Evolutionary conservation across 129 eudicot species (phyloP).

Genomic region (Centrapalus pauciflorus): DNA sequence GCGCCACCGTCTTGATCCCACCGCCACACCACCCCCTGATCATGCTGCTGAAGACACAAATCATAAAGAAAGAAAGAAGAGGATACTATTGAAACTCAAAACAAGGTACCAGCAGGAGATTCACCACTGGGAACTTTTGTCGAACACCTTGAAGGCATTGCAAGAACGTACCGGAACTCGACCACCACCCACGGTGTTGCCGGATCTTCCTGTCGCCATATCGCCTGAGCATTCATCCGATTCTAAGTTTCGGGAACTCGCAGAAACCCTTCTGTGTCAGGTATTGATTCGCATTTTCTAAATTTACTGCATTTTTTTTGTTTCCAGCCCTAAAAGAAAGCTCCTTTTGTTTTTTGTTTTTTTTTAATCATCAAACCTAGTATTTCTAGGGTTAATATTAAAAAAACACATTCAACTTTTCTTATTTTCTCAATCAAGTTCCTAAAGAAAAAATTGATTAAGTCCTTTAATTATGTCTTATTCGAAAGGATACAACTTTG

Average conservation of each 20-base stretch:
- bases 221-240: slow-evolving; percentile 5
- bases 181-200: neutral
- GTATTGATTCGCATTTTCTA: slow-evolving; percentile 17
- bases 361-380: too few relatives aligned
- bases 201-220: neutral
- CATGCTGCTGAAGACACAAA: slow-evolving; percentile 38
- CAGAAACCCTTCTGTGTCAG: slow-evolving; percentile 42
- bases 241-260: slow-evolving; percentile 11
- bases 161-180: slow-evolving; percentile 20
- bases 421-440: too few relatives aligned
- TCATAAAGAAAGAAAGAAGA: slow-evolving; percentile 36
- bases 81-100: slow-evolving; percentile 42
- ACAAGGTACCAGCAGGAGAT: slow-evolving; percentile 45
- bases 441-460: too few relatives aligned
- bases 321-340: neutral
- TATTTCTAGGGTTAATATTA: too few relatives aligned
- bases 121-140: slow-evolving; percentile 52
- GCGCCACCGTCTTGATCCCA: slow-evolving; percentile 37
- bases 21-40: slow-evolving; percentile 47
- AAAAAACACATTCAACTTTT: too few relatives aligned
- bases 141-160: slow-evolving; percentile 53
- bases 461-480: too few relatives aligned
- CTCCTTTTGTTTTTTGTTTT: too few relatives aligned
- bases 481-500: too few relatives aligned
- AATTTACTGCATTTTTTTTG: neutral